phyloP scores from a whole-genome alignment of 306 rosid genomes.

The Spatholobus suberectus region DNA sequence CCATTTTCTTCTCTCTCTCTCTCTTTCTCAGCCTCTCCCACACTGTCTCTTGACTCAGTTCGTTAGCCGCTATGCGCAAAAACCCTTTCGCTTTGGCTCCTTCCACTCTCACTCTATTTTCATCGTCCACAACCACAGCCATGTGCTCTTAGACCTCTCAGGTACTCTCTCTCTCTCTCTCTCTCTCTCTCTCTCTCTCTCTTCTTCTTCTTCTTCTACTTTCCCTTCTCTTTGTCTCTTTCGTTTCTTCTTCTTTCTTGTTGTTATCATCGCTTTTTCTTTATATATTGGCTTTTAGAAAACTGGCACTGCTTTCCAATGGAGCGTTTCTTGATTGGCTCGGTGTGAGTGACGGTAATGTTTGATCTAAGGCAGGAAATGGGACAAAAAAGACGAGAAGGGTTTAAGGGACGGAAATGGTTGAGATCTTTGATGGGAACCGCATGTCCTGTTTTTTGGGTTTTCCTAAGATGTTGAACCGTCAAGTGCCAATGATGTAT shows the following conservation, averaged over 20 bases:
- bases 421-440: constrained; percentile 26
- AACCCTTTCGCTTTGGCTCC: constrained; percentile 14
- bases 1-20: no score
- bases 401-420: constrained; percentile 2
- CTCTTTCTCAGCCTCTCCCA: neutral
- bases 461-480: constrained; percentile 6
- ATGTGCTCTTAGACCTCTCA: constrained; percentile 29
- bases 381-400: neutral
- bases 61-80: constrained; percentile 39
- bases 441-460: neutral
- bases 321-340: constrained; percentile 12
- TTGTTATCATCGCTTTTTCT: neutral
- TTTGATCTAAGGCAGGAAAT: constrained; percentile 8
- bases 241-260: neutral
- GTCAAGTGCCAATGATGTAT: neutral
- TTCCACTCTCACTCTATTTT: constrained; percentile 21
- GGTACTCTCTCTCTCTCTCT: constrained; percentile 1
- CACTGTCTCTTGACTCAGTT: constrained; percentile 26
- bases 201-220: constrained; percentile 12
- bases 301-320: neutral
- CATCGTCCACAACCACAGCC: neutral
- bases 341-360: neutral
- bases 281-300: neutral
- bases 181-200: no score
- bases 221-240: neutral